Percentiles rank a stretch among this genome's conserved stretches.
These are phyloP conservation scores for Rhododendron griersonianum DNA, from an alignment of 148 eudicot genomes.

Conservation along the genomic window DNA sequence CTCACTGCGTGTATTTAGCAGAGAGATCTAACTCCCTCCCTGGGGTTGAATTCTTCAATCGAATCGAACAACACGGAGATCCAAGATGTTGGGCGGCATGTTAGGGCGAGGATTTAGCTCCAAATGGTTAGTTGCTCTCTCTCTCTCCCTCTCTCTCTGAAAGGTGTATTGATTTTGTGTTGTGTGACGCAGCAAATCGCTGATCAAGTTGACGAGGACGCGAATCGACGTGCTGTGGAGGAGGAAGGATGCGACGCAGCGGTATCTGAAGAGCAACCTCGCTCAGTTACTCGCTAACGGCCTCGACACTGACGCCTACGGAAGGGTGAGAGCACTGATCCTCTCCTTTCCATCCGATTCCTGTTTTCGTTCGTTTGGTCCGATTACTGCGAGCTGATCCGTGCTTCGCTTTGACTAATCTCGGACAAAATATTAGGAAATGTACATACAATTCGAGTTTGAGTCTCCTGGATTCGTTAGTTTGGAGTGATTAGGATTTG, in stretches of 20 bases:
- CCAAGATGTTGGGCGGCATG: slow-evolving; percentile 66
- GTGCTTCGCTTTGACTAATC: not conserved
- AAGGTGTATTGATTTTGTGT: not conserved
- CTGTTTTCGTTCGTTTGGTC: not conserved
- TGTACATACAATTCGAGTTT: not conserved
- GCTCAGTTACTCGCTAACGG: slow-evolving; percentile 73
- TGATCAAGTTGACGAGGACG: slow-evolving; percentile 61
- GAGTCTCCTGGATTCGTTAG: not conserved
- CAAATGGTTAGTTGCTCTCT: slow-evolving; percentile 40
- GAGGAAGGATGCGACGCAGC: slow-evolving; percentile 73
- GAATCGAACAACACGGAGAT: slow-evolving; percentile 5
- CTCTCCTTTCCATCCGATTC: not conserved
- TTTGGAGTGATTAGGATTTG: not conserved
- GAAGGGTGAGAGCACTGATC: slow-evolving; percentile 37
- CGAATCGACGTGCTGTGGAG: slow-evolving; percentile 64
- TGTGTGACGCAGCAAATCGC: slow-evolving; percentile 44
- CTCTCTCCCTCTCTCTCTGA: no score
- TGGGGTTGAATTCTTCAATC: not conserved
- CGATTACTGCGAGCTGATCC: not conserved
- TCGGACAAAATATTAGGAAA: not conserved
- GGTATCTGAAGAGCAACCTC: slow-evolving; percentile 73
- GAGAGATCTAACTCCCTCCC: not conserved
- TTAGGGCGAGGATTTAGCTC: slow-evolving; percentile 55
- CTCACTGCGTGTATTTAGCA: not conserved
- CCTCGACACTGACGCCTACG: slow-evolving; percentile 64